A percentile compares a stretch with the other conserved stretches of the same genome.
Conservation (phyloP, 257 asterid genomes). For the Jaltomata sinuosa region DNA sequence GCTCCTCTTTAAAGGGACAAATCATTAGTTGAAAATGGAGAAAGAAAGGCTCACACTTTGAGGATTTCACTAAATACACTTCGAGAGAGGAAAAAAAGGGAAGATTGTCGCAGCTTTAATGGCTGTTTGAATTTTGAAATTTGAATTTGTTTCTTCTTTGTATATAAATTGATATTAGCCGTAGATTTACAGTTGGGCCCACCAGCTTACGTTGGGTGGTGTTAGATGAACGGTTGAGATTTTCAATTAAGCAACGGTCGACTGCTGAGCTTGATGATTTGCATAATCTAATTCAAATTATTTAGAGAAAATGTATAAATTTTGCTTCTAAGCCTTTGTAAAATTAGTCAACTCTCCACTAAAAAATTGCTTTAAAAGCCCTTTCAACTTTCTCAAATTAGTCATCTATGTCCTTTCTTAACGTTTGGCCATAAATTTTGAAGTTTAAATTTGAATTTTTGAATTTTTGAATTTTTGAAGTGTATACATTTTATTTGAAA, state of each 20-base stretch:
- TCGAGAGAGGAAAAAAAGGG: conserved; percentile 44
- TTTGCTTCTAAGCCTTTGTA: neutral
- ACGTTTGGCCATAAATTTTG: neutral
- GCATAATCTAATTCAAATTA: neutral
- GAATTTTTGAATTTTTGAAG: neutral
- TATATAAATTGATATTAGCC: neutral
- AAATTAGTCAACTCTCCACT: neutral
- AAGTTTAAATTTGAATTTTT: neutral
- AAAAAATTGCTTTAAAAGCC: neutral
- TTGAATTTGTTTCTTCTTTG: conserved; percentile 3
- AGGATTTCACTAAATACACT: conserved; percentile 21
- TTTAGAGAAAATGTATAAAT: neutral
- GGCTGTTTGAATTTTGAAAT: conserved; percentile 39
- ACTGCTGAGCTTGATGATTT: neutral
- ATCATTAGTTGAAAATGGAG: conserved; percentile 2
- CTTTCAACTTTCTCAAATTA: neutral
- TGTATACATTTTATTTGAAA: neutral
- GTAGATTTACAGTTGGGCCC: neutral
- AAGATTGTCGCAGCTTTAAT: conserved; percentile 35
- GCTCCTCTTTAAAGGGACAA: neutral
- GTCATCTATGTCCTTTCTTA: neutral
- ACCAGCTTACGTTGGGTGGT: neutral
- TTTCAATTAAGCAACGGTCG: neutral
- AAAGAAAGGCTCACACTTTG: conserved; percentile 1
- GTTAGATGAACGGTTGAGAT: neutral